Base-by-base conservation (phyloP, 2,329 filamentous ascomycete genomes). In the Kalmusia sp. region DNA sequence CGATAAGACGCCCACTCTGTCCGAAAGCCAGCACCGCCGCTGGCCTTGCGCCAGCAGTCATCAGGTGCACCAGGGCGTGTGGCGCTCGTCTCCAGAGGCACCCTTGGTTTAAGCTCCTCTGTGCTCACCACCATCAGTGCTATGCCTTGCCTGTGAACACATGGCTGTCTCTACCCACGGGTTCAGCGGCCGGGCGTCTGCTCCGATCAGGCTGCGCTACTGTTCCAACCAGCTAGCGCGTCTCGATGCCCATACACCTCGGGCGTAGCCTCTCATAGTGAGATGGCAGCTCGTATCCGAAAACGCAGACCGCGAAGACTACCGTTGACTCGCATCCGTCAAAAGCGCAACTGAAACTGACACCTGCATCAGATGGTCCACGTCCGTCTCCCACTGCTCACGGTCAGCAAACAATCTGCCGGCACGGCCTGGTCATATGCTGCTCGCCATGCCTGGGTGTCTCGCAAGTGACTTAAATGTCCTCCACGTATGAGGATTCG, bases 1-100 rank as follows among this genome's bases (percentile, higher is more conserved):
- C 31, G 50, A 52, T 52, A 49, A 47, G 50, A 46, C 49, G 31
- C 41, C 34, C 27, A 43, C 37, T 19, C 37, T n/a, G n/a, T 47
- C 43, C 43, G 49, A 46, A 21, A 30, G 12, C 31, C 43, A 25
- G 30, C 43, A 35, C 41, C 30, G 43, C 43, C 43, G 30, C 30
- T 21, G 11, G 19, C n/a, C 19, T 6, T 21, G 21, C 24, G 21
- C 4, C 15, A 33, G n/a, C 14, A 41, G 14, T 19, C 17, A 6
- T 15, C 15, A 34, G 14, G 43, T 30, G n/a, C n/a, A n/a, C n/a
- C n/a, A n/a, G n/a, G n/a, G n/a, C n/a, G n/a, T n/a, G n/a, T n/a
- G n/a, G n/a, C n/a, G n/a, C n/a, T n/a, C n/a, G n/a, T n/a, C n/a
- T n/a, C n/a, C n/a, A n/a, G n/a, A n/a, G 17, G 40, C 40, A 22